phyloP scores from a whole-genome alignment of 1,284 basidiomycete species.

The Sanghuangporus baumii region DNA sequence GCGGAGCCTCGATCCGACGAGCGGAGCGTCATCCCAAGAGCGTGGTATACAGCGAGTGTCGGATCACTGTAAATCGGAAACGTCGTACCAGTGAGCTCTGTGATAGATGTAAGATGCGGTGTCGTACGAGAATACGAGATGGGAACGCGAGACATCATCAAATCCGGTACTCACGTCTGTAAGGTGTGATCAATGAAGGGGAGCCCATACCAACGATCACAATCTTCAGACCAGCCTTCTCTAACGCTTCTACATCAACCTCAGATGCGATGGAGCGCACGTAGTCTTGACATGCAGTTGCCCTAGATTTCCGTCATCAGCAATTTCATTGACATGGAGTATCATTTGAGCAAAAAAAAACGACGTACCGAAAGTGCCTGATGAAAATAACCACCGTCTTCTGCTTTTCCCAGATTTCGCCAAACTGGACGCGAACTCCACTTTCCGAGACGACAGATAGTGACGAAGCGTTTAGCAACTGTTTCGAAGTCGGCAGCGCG shows the following conservation, averaged over 20 bases:
- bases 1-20: constrained; percentile 42
- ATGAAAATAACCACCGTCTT: constrained; percentile 73
- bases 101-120: not conserved
- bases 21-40: constrained; percentile 70
- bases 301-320: constrained; percentile 34
- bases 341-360: not conserved
- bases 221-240: constrained; percentile 49
- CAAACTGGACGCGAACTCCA: constrained; percentile 63
- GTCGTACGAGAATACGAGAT: not conserved
- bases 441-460: constrained; percentile 62
- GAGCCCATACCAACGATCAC: constrained; percentile 79
- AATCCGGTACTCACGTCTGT: constrained; percentile 41
- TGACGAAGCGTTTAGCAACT: constrained; percentile 57
- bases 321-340: constrained; percentile 15
- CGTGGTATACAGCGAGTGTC: constrained; percentile 57
- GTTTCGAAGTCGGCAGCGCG: constrained; percentile 36
- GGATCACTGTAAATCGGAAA: constrained; percentile 80
- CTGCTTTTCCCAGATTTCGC: constrained; percentile 60
- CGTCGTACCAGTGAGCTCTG: constrained; percentile 54
- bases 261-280: constrained; percentile 59
- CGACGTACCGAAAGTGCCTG: constrained; percentile 60
- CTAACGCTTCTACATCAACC: constrained; percentile 47
- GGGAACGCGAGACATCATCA: not conserved
- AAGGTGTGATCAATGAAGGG: constrained; percentile 66
- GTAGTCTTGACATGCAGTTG: constrained; percentile 81